Evolutionary conservation across 495 filamentous ascomycete genomes (phyloP).

Genomic region (Neurospora cerealis): DNA sequence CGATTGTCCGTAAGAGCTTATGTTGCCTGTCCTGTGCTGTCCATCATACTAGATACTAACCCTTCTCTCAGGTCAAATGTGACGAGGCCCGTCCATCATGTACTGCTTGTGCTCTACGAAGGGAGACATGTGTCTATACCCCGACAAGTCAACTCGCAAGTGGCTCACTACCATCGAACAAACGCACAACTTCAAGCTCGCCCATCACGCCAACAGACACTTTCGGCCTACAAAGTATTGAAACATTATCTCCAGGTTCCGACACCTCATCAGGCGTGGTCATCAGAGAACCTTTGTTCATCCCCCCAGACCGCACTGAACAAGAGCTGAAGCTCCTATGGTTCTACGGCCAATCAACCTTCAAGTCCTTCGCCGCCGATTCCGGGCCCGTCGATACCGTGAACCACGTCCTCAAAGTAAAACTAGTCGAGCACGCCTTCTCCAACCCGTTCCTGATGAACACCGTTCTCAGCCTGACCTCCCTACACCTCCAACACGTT

Average conservation of each 20-base stretch:
- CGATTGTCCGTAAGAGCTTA: background rate
- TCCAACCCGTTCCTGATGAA: constrained; percentile 41
- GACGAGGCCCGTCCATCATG: constrained; percentile 41
- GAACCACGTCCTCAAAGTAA: constrained; percentile 30
- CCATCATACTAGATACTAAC: background rate
- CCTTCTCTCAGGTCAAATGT: constrained; percentile 27
- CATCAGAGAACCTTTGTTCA: constrained; percentile 29
- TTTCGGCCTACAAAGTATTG: background rate
- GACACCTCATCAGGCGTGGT: background rate
- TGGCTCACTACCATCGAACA: constrained; percentile 2
- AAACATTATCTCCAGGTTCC: constrained; percentile 6
- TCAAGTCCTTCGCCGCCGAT: constrained; percentile 28
- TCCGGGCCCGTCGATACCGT: constrained; percentile 17
- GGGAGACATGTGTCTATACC: constrained; percentile 33
- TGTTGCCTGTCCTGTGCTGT: background rate
- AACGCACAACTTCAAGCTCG: background rate
- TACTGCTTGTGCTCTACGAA: constrained; percentile 32
- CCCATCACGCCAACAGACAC: background rate
- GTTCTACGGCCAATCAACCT: constrained; percentile 30
- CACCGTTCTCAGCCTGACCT: constrained; percentile 35
- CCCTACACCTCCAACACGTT: constrained; percentile 31
- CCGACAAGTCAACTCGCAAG: constrained; percentile 1
- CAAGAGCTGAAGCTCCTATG: constrained; percentile 33
- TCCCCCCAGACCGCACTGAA: constrained; percentile 15
- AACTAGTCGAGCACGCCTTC: constrained; percentile 36